phyloP scores from a whole-genome alignment of 176 grass and related monocot species.

The Chloris gayana region DNA sequence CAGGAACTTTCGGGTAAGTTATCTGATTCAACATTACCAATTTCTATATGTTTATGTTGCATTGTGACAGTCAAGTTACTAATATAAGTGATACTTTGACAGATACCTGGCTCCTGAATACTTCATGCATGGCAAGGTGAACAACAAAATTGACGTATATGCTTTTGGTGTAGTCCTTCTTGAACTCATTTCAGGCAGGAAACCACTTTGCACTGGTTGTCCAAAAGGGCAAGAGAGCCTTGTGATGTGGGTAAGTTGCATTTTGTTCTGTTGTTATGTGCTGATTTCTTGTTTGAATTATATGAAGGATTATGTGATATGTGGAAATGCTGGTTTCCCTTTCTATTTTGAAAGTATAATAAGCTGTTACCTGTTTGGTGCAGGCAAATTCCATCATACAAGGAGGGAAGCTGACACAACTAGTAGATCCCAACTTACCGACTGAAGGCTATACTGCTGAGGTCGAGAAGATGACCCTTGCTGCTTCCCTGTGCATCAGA shows the following conservation, averaged over 20 bases:
- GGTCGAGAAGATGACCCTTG: slow-evolving; percentile 80
- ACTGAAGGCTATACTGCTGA: slow-evolving; percentile 47
- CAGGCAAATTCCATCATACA: slow-evolving; percentile 87
- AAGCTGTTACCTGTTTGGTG: slow-evolving; percentile 15
- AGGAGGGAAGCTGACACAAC: slow-evolving; percentile 66
- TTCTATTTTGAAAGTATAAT: slow-evolving; percentile 23
- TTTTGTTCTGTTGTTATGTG: not conserved
- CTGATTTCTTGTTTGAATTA: slow-evolving; percentile 6
- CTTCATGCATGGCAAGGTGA: slow-evolving; percentile 96
- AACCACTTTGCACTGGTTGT: slow-evolving; percentile 66
- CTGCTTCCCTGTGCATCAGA: slow-evolving; percentile 84
- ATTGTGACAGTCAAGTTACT: slow-evolving; percentile 20
- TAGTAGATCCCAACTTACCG: slow-evolving; percentile 70
- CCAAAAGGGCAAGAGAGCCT: slow-evolving; percentile 91
- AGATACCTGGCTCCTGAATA: slow-evolving; percentile 98
- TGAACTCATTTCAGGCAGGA: slow-evolving; percentile 87
- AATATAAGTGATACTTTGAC: slow-evolving; percentile 17
- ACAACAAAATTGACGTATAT: slow-evolving; percentile 93
- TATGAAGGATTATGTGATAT: slow-evolving; percentile 7
- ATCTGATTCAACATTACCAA: not conserved
- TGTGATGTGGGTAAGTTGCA: slow-evolving; percentile 87
- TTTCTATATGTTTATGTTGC: slow-evolving; percentile 16
- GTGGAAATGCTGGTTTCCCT: slow-evolving; percentile 1
- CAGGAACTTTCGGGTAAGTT: slow-evolving; percentile 91
- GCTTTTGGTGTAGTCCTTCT: slow-evolving; percentile 96